These are phyloP conservation scores for Microsporum canis DNA, from an alignment of 2,329 filamentous ascomycete genomes.

Conservation along the genomic window DNA sequence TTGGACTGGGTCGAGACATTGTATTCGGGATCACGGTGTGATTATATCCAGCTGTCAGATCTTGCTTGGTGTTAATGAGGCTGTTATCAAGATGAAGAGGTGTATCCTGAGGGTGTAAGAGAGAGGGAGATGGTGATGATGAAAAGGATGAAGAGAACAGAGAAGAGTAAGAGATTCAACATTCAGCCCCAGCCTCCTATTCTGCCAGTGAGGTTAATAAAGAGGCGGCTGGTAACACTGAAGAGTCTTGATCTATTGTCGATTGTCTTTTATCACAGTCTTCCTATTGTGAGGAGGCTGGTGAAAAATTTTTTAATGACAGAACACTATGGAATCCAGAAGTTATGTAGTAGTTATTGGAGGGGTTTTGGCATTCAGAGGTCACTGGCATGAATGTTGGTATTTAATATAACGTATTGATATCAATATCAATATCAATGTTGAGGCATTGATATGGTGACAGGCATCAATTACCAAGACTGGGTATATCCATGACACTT, in stretches of 20 bases:
- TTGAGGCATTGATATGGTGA: too few relatives aligned
- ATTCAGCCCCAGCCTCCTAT: neutral
- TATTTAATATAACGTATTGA: too few relatives aligned
- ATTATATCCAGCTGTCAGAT: neutral
- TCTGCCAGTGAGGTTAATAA: neutral
- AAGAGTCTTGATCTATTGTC: neutral
- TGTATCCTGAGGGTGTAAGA: neutral
- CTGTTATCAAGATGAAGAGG: neutral
- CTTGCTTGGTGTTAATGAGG: neutral
- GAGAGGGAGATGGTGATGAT: neutral
- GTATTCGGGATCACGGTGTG: neutral
- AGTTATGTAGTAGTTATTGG: too few relatives aligned
- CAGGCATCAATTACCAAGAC: too few relatives aligned
- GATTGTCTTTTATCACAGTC: neutral
- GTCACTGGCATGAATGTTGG: too few relatives aligned
- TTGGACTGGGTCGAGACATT: neutral
- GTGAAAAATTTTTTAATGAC: neutral
- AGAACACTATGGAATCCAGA: neutral
- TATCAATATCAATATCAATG: too few relatives aligned
- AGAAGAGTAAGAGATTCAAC: neutral
- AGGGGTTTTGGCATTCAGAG: too few relatives aligned
- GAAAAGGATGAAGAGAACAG: neutral
- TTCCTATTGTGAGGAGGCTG: neutral
- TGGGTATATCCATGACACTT: too few relatives aligned
- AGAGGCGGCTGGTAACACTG: neutral